Conservation (phyloP, 352 stramenopile genomes). For the Thalassiosira sp. region DNA sequence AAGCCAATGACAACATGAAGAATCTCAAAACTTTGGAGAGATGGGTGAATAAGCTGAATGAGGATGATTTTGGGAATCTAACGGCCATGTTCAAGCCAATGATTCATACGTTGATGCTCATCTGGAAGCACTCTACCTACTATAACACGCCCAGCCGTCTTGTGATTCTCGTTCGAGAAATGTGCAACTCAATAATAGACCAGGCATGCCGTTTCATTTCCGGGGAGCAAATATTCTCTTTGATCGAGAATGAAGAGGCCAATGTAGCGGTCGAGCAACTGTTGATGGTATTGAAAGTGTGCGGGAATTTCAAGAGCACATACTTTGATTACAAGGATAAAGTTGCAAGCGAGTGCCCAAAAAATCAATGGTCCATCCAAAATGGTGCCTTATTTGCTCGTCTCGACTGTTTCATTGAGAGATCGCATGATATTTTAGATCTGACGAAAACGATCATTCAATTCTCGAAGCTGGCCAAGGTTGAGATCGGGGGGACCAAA, state of each 20-base stretch:
- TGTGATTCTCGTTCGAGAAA: constrained; percentile 96
- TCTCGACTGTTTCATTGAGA: constrained; percentile 96
- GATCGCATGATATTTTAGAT: constrained; percentile 97
- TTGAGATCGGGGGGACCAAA: constrained; percentile 97
- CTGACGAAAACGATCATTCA: constrained; percentile 97
- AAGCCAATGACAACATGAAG: constrained; percentile 98
- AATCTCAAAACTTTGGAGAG: constrained; percentile 94
- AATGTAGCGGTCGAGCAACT: constrained; percentile 92
- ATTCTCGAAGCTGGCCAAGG: constrained; percentile 97
- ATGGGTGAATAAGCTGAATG: constrained; percentile 94
- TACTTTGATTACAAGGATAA: constrained; percentile 98
- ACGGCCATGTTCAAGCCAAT: constrained; percentile 96
- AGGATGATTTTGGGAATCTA: constrained; percentile 91
- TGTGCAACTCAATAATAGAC: constrained; percentile 96
- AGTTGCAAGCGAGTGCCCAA: constrained; percentile 93
- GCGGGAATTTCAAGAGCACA: constrained; percentile 95
- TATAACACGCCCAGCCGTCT: constrained; percentile 97
- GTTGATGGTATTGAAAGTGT: constrained; percentile 86
- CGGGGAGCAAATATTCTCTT: constrained; percentile 91
- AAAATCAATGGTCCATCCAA: constrained; percentile 97
- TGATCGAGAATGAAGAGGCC: constrained; percentile 96
- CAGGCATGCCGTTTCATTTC: constrained; percentile 83
- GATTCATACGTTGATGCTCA: constrained; percentile 96
- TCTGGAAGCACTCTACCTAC: constrained; percentile 99
- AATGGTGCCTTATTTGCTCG: constrained; percentile 97